Evolutionary conservation across 306 rosid genomes (phyloP).

Genomic region (Psophocarpus tetragonolobus): DNA sequence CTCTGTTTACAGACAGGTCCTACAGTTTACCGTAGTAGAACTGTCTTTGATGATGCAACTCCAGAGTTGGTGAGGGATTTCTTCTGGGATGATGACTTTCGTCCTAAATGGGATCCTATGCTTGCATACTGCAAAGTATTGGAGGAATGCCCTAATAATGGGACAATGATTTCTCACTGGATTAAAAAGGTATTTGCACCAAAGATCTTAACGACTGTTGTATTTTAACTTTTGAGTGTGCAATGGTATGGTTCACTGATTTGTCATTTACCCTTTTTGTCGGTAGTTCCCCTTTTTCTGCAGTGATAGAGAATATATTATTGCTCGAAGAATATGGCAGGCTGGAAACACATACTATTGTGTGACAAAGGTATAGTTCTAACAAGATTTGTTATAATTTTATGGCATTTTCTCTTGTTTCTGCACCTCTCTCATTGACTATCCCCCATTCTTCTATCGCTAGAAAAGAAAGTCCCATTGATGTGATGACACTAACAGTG

Average conservation of each 20-base stretch:
- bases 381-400: background rate
- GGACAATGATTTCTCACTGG: constrained; percentile 86
- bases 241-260: constrained; percentile 32
- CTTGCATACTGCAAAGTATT: constrained; percentile 68
- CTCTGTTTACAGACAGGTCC: constrained; percentile 72
- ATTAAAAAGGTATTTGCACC: constrained; percentile 80
- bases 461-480: background rate
- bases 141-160: constrained; percentile 83
- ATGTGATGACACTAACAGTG: background rate
- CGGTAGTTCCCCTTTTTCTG: constrained; percentile 97
- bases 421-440: constrained; percentile 6
- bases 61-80: constrained; percentile 97
- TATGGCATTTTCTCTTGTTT: constrained; percentile 31
- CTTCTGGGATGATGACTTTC: constrained; percentile 99
- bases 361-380: constrained; percentile 78
- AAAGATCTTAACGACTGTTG: constrained; percentile 16
- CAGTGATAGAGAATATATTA: constrained; percentile 95
- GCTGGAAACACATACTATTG: constrained; percentile 84
- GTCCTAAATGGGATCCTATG: constrained; percentile 97
- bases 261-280: constrained; percentile 27
- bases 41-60: constrained; percentile 90
- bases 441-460: constrained; percentile 4
- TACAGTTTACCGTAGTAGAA: constrained; percentile 83
- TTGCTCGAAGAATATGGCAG: constrained; percentile 99
- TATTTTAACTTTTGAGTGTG: background rate